Conservation (phyloP, 306 rosid genomes). For the Cicer yamashitae region DNA sequence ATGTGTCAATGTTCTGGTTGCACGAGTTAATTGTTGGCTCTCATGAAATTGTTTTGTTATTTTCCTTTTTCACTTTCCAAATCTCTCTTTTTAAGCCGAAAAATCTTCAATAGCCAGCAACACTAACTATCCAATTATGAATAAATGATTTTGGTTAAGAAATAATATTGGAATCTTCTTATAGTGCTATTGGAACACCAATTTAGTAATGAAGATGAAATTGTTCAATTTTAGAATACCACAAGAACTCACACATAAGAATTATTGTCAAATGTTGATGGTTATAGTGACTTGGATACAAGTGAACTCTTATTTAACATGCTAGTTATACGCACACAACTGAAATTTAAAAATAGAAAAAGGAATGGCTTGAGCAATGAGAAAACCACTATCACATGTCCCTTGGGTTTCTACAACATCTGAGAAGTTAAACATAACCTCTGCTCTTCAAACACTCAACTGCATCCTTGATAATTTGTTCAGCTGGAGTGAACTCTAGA, state of each 20-base stretch:
- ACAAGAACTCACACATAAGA: conserved; percentile 19
- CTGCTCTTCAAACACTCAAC: conserved; percentile 69
- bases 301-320: conserved; percentile 44
- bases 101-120: not conserved
- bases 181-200: not conserved
- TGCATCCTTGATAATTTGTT: conserved; percentile 77
- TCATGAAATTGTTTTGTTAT: not conserved
- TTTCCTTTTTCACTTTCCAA: not conserved
- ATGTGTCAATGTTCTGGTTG: no score
- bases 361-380: conserved; percentile 21
- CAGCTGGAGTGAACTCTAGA: conserved; percentile 71
- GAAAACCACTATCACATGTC: conserved; percentile 36
- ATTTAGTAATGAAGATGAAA: conserved; percentile 6
- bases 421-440: conserved; percentile 54
- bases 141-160: not conserved
- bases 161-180: not conserved
- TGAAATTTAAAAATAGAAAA: conserved; percentile 1
- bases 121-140: not conserved
- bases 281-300: conserved; percentile 11
- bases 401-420: conserved; percentile 25
- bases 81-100: not conserved
- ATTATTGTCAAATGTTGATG: conserved; percentile 4
- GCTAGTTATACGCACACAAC: not conserved
- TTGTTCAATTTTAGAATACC: not conserved
- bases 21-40: no score